Base-by-base conservation (phyloP, 2,329 filamentous ascomycete genomes). In the Aureobasidium lini region DNA sequence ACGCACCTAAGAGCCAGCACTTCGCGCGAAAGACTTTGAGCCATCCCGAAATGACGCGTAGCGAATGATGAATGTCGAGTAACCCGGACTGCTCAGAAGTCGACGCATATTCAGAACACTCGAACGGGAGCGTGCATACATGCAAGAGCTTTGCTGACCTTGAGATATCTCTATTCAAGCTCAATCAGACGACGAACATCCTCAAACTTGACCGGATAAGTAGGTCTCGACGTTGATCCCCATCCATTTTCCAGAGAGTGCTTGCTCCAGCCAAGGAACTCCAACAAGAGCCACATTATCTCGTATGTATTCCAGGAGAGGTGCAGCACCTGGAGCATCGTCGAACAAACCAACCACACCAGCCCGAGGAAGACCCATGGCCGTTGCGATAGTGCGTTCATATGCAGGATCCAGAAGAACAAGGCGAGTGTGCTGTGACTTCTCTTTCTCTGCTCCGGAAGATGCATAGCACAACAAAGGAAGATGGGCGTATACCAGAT, bases 401-500 rank as follows among this genome's bases (percentile, higher is more conserved):
- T 23, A 47, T 3, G 48, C 28, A 28, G 57, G 34, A 40, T 60
- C 49, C n/a, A 63, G 52, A 11, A 61, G 13, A 34, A 62, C 60
- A 9, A 64, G 60, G 29, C 61, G 57, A n/a, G 61, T 61, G 3
- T 47, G 16, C 5, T 57, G 57, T 23, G 43, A 11, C 34, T 48
- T 48, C 8, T 47, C 23, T 15, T 48, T 43, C 6, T 48, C 15
- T 1, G 57, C 39, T 7, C 37, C 16, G 0, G 63, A 62, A 6
- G 63, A 49, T 5, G 60, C 61, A 23, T 48, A 54, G 36, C 59
- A 63, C 5, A 64, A 42, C 15, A 61, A 39, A 15, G 62, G 62
- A 18, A 64, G 57, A 48, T 63, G 61, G 6, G 60, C 49, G 39
- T 63, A 63, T 15, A 63, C 37, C 32, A 63, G 8, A 11, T 60